Evolutionary conservation across 1,284 basidiomycete species (phyloP).

Genomic region (Rhodofomes roseus): DNA sequence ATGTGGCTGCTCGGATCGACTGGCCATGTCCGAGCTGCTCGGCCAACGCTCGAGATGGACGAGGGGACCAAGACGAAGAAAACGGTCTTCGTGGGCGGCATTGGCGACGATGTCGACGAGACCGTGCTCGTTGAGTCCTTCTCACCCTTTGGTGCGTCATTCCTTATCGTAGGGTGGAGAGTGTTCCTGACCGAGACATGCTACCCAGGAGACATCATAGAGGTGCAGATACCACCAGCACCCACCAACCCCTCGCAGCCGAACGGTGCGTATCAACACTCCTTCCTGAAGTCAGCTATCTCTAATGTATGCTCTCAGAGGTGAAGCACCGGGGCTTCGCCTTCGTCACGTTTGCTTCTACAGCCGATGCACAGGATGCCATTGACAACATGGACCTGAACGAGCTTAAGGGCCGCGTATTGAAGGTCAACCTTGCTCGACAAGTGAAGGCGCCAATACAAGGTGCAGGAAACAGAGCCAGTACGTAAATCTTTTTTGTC

Average conservation of each 20-base stretch:
- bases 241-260: conserved; percentile 56
- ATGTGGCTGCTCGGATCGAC: neutral
- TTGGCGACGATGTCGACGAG: conserved; percentile 76
- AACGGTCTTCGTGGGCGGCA: conserved; percentile 75
- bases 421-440: conserved; percentile 76
- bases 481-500: conserved; percentile 31
- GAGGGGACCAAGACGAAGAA: conserved; percentile 79
- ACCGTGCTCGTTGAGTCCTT: conserved; percentile 62
- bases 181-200: neutral
- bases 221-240: conserved; percentile 74
- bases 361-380: conserved; percentile 80
- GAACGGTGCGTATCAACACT: conserved; percentile 35
- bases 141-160: conserved; percentile 66
- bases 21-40: conserved; percentile 13
- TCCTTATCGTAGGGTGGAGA: conserved; percentile 1
- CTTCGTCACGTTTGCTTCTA: conserved; percentile 72
- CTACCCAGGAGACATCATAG: conserved; percentile 69
- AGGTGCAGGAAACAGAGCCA: conserved; percentile 66
- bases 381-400: conserved; percentile 90
- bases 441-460: conserved; percentile 66
- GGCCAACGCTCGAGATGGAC: conserved; percentile 47
- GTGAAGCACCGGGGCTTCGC: conserved; percentile 79
- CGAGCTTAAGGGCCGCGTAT: conserved; percentile 66
- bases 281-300: conserved; percentile 4
- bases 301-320: conserved; percentile 35